Percentiles rank a stretch among this genome's conserved stretches.
These are phyloP conservation scores for Saussurea involucrata DNA, from an alignment of 129 eudicot species.

Conservation along the genomic window DNA sequence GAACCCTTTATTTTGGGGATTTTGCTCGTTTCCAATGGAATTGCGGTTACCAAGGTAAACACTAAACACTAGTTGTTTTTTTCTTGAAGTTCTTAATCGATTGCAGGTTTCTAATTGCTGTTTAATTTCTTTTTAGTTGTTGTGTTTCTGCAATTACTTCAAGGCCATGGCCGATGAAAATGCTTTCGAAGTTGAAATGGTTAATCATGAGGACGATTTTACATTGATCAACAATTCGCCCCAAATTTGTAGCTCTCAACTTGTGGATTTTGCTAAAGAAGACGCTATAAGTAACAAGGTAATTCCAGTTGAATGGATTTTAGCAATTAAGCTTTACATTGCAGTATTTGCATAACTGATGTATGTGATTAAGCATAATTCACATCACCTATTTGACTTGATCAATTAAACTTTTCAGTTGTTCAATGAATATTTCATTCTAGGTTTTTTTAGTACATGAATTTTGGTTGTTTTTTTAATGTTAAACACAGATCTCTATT, in stretches of 20 bases:
- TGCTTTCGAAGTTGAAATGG: constrained; percentile 1
- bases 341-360: background rate
- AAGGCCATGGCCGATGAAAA: constrained; percentile 10
- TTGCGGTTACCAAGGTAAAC: background rate
- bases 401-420: background rate
- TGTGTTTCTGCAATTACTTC: background rate
- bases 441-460: background rate
- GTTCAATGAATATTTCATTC: background rate
- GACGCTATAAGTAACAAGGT: constrained; percentile 62
- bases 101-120: background rate
- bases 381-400: background rate
- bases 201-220: constrained; percentile 27
- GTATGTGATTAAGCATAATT: background rate
- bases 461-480: background rate
- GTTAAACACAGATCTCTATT: no score
- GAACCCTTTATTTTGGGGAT: background rate
- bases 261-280: constrained; percentile 47
- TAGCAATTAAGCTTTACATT: background rate
- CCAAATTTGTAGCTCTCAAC: constrained; percentile 32
- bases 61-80: background rate
- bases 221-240: constrained; percentile 30
- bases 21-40: background rate
- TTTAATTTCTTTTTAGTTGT: background rate
- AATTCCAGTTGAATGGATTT: background rate
- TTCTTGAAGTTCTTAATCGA: background rate